Base-by-base conservation (phyloP, 1,139 yeast species). In the Kazachstania sp. region DNA sequence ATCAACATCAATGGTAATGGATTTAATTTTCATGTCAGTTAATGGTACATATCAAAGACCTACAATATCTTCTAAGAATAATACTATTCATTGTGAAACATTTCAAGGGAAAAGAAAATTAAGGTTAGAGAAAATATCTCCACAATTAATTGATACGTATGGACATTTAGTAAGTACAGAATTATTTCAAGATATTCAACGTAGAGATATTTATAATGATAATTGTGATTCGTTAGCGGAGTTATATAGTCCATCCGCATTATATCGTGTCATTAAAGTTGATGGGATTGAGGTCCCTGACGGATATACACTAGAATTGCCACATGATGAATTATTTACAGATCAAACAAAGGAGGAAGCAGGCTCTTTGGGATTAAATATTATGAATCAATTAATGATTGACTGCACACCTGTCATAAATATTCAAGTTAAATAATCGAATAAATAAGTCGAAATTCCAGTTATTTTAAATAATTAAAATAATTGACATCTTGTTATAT, bases 321-420 rank as follows among this genome's bases (percentile, higher is more conserved):
- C 49, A 44, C 52, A 43, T 32, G 18, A 43, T 1, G 47, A 48
- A 4, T 32, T 56, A 5, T 45, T 54, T 23, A 23, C 40, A 3
- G 18, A 13, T 15, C 34, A 35, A 11, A 31, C 45, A 40, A 36
- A 19, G 29, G 35, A 28, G 36, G 44, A n/a, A 37, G 31, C 18
- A 39, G 41, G 9, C 13, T 20, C 45, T 8, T 48, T 61, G 36
- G 62, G 62, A 6, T 38, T 49, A 37, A 62, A 60, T 43, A 35
- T 32, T 13, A 35, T 52, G 16, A 37, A 52, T 37, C 64, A 61
- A 47, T 44, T 63, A 19, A 47, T 59, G 44, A 30, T 58, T 13
- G 56, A 57, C 23, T 52, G 61, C 42, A 50, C 56, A 4, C 63
- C 65, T 6, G 48, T 61, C 37, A 29, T 52, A 13, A 63, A 63